A percentile compares a stretch with the other conserved stretches of the same genome.
Conservation (phyloP, 2,329 filamentous ascomycete species). For the Simplicillium sp. region DNA sequence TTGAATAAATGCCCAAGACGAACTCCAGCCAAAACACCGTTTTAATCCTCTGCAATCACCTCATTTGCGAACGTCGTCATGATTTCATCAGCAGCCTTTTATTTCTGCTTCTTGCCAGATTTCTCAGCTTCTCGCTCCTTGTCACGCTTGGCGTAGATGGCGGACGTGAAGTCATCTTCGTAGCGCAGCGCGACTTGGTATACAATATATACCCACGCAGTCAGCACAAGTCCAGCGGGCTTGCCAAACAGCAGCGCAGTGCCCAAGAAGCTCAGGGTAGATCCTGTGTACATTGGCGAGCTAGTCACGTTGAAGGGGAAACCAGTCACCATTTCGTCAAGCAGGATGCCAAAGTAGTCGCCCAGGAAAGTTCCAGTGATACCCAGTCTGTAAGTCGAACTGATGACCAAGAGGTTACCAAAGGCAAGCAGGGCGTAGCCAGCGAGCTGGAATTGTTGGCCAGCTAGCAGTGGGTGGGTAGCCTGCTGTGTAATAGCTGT, state of each 20-base stretch:
- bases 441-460: constrained; percentile 46
- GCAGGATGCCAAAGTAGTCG: constrained; percentile 97
- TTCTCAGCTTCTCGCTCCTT: constrained; percentile 37
- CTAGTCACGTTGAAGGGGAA: constrained; percentile 92
- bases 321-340: constrained; percentile 87
- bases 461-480: constrained; percentile 61
- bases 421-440: constrained; percentile 62
- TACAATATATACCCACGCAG: constrained; percentile 62
- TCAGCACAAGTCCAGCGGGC: constrained; percentile 75
- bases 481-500: constrained; percentile 69
- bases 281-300: constrained; percentile 95
- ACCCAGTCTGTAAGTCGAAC: constrained; percentile 84
- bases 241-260: constrained; percentile 78
- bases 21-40: too few relatives aligned
- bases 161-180: constrained; percentile 91
- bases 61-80: too few relatives aligned
- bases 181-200: constrained; percentile 75
- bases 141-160: constrained; percentile 85
- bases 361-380: constrained; percentile 94
- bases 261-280: constrained; percentile 84
- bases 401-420: constrained; percentile 79
- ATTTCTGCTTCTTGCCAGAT: constrained; percentile 43
- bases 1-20: too few relatives aligned
- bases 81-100: constrained; percentile 10
- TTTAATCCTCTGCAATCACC: too few relatives aligned